Evolutionary conservation across 305 asterid genomes (phyloP).

Genomic region (Plantago lanceolata): DNA sequence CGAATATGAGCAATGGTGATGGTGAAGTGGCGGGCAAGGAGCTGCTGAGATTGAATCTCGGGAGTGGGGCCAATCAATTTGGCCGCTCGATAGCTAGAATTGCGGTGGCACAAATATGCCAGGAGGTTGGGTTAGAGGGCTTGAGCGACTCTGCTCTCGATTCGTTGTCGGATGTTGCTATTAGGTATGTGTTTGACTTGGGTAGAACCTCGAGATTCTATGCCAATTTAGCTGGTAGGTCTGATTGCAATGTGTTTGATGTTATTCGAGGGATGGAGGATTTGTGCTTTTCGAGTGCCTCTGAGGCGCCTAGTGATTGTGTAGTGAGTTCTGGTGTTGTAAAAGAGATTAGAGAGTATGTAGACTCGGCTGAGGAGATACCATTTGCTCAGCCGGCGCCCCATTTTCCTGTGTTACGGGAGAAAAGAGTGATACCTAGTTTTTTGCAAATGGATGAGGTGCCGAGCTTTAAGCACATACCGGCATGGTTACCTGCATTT

Average conservation of each 20-base stretch:
- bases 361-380: conserved; percentile 61
- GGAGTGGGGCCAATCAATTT: conserved; percentile 24
- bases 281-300: conserved; percentile 55
- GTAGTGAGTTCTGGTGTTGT: conserved; percentile 44
- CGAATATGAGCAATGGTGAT: background rate
- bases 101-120: conserved; percentile 82
- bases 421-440: conserved; percentile 58
- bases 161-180: conserved; percentile 65
- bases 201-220: conserved; percentile 63
- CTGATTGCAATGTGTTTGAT: conserved; percentile 73
- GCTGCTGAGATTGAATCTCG: background rate
- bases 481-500: conserved; percentile 93
- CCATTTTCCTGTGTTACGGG: conserved; percentile 59
- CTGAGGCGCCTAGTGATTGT: conserved; percentile 42
- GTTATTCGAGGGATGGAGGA: conserved; percentile 63
- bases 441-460: conserved; percentile 75
- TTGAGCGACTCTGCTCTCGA: conserved; percentile 82
- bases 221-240: conserved; percentile 75
- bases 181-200: conserved; percentile 66
- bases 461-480: conserved; percentile 62
- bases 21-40: background rate
- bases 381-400: conserved; percentile 85
- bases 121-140: conserved; percentile 68
- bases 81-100: conserved; percentile 66
- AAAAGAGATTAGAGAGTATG: conserved; percentile 52